Base-by-base conservation (phyloP, 2,329 filamentous ascomycete species). In the Pseudonectria buxi region DNA sequence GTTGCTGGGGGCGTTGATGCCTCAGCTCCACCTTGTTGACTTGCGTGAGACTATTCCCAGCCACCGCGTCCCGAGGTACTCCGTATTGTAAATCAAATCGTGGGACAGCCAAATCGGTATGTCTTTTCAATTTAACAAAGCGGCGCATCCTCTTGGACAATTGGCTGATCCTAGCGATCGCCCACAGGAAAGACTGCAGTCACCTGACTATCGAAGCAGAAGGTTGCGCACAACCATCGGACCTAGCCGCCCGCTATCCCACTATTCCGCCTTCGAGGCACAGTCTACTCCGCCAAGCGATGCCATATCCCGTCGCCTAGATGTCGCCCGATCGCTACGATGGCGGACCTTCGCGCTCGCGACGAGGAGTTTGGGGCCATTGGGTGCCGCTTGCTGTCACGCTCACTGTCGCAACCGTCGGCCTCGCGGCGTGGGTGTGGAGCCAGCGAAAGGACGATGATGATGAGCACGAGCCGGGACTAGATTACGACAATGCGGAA, bases 381-480 rank as follows among this genome's bases (percentile, higher is more conserved):
- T 95, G 89, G 86, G 77, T 95, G 41, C 90, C 90, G 44, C 73
- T 96, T 37, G 82, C 81, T 46, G 64, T 95, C 46, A 95, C 89
- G 32, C 79, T 94, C 39, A 89, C 87, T 30, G 78, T 94, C 49
- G 90, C 90, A 41, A 87, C 89, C 14, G 81, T 85, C 36, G 88
- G 89, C 24, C 66, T 94, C 31, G 89, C 82, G 34, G 87, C 87
- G 38, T 96, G 90, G 90, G 78, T 89, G 41, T 95, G 88, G 88
- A 94, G 84, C 59, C 88, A 94, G 65, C 82, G 86, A 53, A 78
- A 74, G 54, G 81, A 85, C 47, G 76, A 81, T 39, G 81, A 86
- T 35, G 81, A 88, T 32, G 74, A 78, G 35, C 65, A 68, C 36
- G 65, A 67, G 50, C 68, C 69, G 36, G 68, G 69, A 41, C 59